phyloP scores from a whole-genome alignment of 179 eudicot species.

The Beta lomatogona region DNA sequence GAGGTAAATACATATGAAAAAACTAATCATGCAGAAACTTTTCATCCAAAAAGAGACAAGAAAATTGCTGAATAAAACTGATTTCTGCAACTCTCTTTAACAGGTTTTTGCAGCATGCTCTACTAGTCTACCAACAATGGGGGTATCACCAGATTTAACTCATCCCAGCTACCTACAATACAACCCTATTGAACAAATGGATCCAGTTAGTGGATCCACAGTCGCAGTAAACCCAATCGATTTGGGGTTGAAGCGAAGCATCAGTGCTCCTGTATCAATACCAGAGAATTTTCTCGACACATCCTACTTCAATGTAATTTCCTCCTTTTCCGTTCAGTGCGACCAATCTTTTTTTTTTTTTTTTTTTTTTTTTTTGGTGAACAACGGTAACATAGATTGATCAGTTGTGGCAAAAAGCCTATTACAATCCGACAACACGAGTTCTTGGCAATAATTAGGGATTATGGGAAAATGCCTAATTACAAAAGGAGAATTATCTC shows the following conservation, averaged over 20 bases:
- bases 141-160: slow-evolving; percentile 45
- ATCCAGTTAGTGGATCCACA: slow-evolving; percentile 45
- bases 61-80: background rate
- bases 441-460: too few species aligned
- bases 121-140: slow-evolving; percentile 51
- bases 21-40: slow-evolving; percentile 2
- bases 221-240: slow-evolving; percentile 43
- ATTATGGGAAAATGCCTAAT: too few species aligned
- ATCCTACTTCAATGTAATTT: slow-evolving; percentile 62
- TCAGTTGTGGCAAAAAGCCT: too few species aligned
- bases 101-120: slow-evolving; percentile 68
- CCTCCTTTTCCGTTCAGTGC: slow-evolving; percentile 10
- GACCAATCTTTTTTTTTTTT: background rate
- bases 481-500: too few species aligned
- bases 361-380: too few species aligned
- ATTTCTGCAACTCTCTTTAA: slow-evolving; percentile 6
- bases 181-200: slow-evolving; percentile 52
- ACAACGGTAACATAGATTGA: too few species aligned
- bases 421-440: too few species aligned
- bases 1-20: slow-evolving; percentile 51
- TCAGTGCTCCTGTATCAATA: slow-evolving; percentile 56
- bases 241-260: slow-evolving; percentile 49
- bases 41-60: background rate
- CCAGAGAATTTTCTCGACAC: slow-evolving; percentile 60
- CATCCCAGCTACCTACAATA: slow-evolving; percentile 54